Base-by-base conservation (phyloP, 2,329 filamentous ascomycete genomes). In the Arthrinium phaeospermum region DNA sequence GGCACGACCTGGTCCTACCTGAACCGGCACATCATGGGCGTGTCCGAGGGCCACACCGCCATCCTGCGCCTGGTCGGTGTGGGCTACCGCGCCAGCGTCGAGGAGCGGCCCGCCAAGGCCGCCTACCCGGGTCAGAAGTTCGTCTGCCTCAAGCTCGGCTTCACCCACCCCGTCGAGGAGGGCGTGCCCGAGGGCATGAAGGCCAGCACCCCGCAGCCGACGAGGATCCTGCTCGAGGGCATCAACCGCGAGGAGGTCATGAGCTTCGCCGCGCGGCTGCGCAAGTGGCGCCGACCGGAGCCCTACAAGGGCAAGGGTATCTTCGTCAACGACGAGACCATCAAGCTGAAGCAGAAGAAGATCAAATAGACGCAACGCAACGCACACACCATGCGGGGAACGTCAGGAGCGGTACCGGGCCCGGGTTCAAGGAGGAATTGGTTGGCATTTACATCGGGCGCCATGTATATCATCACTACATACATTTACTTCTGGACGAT, bases 271-370 rank as follows among this genome's bases (percentile, higher is more conserved):
- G 96, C 96, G 0, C 87, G 92, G 77, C 97, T 99, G 77, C 89
- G 94, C 78, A 89, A 87, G 83, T 98, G 96, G 96, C 92, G 96
- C 81, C 90, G 89, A 75, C 96, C 96, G 44, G 96, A 99, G 85
- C 96, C 96, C 76, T 99, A 99, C 85, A 99, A 99, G 90, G 96
- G 96, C 77, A 98, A 99, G 91, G 96, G 96, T 78, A 97, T 99
- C 78, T 99, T 98, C 82, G 92, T 99, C 78, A 97, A 98, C 80
- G 94, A 95, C 75, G 95, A 99, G 88, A 98, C 95, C 44, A 98
- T 99, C 85, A 97, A 93, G 89, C 83, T 99, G 84, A 99, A 99
- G 92, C 93, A 94, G 80, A 99, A 98, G 92, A 96, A 96, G 90
- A 94, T 96, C 83, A 96, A 95, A 88, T 96, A 91, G 86, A 81